A percentile compares a stretch with the other conserved stretches of the same genome.
Evolutionary conservation across 1,284 basidiomycete genomes (phyloP).

Genomic region (Pascua sp.): DNA sequence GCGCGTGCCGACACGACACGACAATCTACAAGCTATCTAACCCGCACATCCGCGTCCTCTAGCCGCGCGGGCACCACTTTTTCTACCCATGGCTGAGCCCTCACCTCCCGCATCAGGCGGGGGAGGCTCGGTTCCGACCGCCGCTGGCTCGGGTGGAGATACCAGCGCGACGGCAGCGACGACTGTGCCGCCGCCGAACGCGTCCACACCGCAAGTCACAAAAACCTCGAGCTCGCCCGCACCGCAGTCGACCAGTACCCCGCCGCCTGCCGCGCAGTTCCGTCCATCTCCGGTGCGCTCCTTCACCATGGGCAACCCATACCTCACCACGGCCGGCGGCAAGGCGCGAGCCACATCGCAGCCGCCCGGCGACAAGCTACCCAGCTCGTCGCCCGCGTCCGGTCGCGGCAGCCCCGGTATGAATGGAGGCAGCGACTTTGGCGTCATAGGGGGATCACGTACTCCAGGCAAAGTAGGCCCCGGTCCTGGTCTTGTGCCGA

Average conservation of each 20-base stretch:
- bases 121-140: background rate
- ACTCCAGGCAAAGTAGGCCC: conserved; percentile 13
- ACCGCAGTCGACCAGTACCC: conserved; percentile 2
- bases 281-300: conserved; percentile 21
- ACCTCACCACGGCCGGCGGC: conserved; percentile 13
- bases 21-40: no score
- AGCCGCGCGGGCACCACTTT: background rate
- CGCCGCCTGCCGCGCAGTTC: conserved; percentile 5
- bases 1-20: no score
- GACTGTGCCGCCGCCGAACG: background rate
- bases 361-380: conserved; percentile 39
- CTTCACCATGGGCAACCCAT: conserved; percentile 21
- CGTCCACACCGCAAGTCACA: no score
- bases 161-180: conserved; percentile 2
- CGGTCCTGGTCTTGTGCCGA: background rate
- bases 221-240: background rate
- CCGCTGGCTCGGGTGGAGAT: background rate
- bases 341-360: conserved; percentile 41
- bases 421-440: conserved; percentile 26
- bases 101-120: conserved; percentile 2
- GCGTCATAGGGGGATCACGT: conserved; percentile 44
- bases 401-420: conserved; percentile 33
- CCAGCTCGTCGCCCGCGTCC: conserved; percentile 30
- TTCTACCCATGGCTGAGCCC: conserved; percentile 12
- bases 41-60: background rate